These are phyloP conservation scores for Hygrophoropsis aurantiaca DNA, from an alignment of 768 basidiomycete genomes.

Conservation along the genomic window DNA sequence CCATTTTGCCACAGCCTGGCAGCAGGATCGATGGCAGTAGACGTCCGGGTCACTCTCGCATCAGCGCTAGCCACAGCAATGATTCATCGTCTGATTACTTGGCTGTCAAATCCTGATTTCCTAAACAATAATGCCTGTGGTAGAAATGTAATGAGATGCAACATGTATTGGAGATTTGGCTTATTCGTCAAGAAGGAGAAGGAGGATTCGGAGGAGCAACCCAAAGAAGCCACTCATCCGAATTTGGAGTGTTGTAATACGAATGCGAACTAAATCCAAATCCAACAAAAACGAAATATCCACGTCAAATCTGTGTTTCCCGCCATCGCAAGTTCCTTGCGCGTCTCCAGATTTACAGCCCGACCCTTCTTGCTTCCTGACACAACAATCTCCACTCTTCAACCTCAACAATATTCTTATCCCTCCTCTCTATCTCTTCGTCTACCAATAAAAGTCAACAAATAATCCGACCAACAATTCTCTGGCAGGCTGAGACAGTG, in stretches of 20 bases:
- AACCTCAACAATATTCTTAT: background rate
- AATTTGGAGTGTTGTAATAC: constrained; percentile 26
- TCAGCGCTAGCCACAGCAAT: no score
- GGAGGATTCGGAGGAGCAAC: constrained; percentile 17
- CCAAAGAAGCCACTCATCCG: constrained; percentile 15
- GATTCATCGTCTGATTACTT: background rate
- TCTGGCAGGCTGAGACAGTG: constrained; percentile 1
- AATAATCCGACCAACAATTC: constrained; percentile 1
- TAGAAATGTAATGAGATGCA: background rate
- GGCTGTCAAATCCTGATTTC: background rate
- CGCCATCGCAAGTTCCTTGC: constrained; percentile 26
- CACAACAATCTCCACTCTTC: constrained; percentile 1
- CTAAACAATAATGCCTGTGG: background rate
- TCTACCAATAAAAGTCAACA: background rate
- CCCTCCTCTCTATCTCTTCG: constrained; percentile 1
- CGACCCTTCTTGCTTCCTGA: constrained; percentile 9
- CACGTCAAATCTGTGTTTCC: constrained; percentile 28
- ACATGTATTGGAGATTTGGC: background rate
- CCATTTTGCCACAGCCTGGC: no score
- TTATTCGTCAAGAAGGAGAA: constrained; percentile 27
- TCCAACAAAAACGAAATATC: constrained; percentile 34
- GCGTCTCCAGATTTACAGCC: constrained; percentile 18
- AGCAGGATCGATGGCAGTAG: no score
- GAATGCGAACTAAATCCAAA: constrained; percentile 36
- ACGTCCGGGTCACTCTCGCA: no score